phyloP scores from a whole-genome alignment of 495 filamentous ascomycete genomes.

The Hamigera avellanea region DNA sequence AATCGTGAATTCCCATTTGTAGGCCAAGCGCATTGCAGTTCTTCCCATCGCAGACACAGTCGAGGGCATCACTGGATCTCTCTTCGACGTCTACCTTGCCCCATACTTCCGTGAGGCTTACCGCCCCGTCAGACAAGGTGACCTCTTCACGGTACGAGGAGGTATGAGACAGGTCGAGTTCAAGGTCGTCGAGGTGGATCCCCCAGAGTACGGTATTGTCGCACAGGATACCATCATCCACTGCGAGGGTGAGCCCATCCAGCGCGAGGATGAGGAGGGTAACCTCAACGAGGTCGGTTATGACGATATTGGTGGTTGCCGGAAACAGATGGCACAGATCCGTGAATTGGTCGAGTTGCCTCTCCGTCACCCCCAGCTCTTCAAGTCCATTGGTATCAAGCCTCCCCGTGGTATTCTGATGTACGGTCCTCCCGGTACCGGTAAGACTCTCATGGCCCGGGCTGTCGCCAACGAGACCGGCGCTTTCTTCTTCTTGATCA shows the following conservation, averaged over 20 bases:
- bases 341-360: constrained; percentile 97
- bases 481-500: constrained; percentile 99
- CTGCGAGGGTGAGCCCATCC: constrained; percentile 96
- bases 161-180: constrained; percentile 99
- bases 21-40: constrained; percentile 98
- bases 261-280: constrained; percentile 97
- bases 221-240: constrained; percentile 98
- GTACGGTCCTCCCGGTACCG: constrained; percentile 94
- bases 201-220: constrained; percentile 95
- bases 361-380: constrained; percentile 90
- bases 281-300: constrained; percentile 98
- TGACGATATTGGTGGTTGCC: constrained; percentile 97
- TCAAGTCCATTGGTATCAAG: constrained; percentile 99
- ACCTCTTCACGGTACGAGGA: constrained; percentile 92
- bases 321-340: constrained; percentile 99
- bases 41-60: constrained; percentile 97
- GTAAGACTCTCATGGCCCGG: constrained; percentile 98
- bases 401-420: constrained; percentile 96
- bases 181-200: constrained; percentile 97
- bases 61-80: constrained; percentile 89
- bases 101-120: constrained; percentile 99
- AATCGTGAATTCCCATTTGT: constrained; percentile 8
- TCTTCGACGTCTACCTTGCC: constrained; percentile 98
- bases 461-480: constrained; percentile 98
- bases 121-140: constrained; percentile 88